Evolutionary conservation across 129 eudicot species (phyloP).

Genomic region (Lactuca saligna): DNA sequence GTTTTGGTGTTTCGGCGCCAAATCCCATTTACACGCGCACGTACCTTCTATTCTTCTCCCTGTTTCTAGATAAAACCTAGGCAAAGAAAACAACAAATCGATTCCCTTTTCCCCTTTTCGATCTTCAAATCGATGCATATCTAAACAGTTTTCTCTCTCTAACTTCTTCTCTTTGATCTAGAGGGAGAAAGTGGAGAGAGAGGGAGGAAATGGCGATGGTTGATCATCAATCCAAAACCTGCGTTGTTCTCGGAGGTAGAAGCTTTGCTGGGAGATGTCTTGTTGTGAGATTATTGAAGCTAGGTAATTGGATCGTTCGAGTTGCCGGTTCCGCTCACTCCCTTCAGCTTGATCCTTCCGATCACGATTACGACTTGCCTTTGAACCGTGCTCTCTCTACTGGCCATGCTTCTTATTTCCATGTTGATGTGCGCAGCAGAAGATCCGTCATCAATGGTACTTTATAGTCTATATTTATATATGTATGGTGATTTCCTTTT

Average conservation of each 20-base stretch:
- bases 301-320: constrained; percentile 76
- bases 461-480: constrained; percentile 6
- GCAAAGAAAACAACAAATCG: background rate
- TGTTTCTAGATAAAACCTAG: constrained; percentile 21
- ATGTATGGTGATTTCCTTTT: background rate
- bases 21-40: constrained; percentile 18
- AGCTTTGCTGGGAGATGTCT: constrained; percentile 64
- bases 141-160: constrained; percentile 30
- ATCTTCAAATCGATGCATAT: constrained; percentile 20
- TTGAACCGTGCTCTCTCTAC: constrained; percentile 53
- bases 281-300: constrained; percentile 55
- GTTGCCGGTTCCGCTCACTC: constrained; percentile 63
- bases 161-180: constrained; percentile 42
- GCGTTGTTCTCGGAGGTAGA: constrained; percentile 76
- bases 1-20: constrained; percentile 30
- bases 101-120: constrained; percentile 11
- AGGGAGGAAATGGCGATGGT: constrained; percentile 27
- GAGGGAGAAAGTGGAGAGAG: constrained; percentile 46
- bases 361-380: constrained; percentile 29
- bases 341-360: constrained; percentile 40
- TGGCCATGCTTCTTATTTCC: constrained; percentile 66
- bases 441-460: constrained; percentile 54
- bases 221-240: constrained; percentile 39
- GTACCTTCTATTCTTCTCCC: constrained; percentile 12
- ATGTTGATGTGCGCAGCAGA: constrained; percentile 59